Evolutionary conservation across 2,329 filamentous ascomycete genomes (phyloP), one percentile per base, ranked within the genome.

Genomic region (Fusarium subglutinans): DNA sequence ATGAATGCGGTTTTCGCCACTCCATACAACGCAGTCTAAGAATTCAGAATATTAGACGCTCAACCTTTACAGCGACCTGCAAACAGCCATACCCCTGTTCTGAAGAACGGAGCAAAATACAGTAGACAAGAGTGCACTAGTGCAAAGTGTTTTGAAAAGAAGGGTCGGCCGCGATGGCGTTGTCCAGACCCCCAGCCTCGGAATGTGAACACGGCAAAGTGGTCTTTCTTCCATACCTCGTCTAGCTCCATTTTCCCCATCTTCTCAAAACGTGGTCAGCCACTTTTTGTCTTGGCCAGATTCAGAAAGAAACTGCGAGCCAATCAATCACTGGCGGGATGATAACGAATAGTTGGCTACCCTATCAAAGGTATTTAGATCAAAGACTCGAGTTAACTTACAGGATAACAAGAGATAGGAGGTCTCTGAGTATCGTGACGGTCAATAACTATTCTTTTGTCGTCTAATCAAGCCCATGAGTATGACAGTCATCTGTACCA

Each of bases 321-420:
- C 44, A 45, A 45, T 26, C 7, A 20, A 14, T 26, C 12, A 6
- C 5, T 0, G 0, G 12, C 8, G 24, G 43, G 4, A 13, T 20
- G 8, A 20, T 20, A 26, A 3, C 24, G 12, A 26, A 2, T 1
- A 18, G 11, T 45, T 18, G 12, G 17, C 12, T 45, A 26, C 24
- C 43, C 43, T 45, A 20, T 26, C 8, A 20, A 4, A 5, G 17
- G 4, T 17, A 9, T 20, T 20, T 14, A 45, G 24, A 17, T 45
- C 5, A 26, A 9, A 45, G 43, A 8, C 5, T 26, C 7, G 7
- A 3, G 11, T 14, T 4, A 4, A 9, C 13, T 13, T 4, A 9
- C 24, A 5, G 24, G 5, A 20, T 0, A 1, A 26, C 4, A 45
- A 24, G 17, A 13, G 7, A 13, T 2, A 45, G 5, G 5, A 6